Percentiles rank a stretch among this genome's conserved stretches.
phyloP scores from a whole-genome alignment of 1,284 basidiomycete genomes.

The Polyporus tsugae region DNA sequence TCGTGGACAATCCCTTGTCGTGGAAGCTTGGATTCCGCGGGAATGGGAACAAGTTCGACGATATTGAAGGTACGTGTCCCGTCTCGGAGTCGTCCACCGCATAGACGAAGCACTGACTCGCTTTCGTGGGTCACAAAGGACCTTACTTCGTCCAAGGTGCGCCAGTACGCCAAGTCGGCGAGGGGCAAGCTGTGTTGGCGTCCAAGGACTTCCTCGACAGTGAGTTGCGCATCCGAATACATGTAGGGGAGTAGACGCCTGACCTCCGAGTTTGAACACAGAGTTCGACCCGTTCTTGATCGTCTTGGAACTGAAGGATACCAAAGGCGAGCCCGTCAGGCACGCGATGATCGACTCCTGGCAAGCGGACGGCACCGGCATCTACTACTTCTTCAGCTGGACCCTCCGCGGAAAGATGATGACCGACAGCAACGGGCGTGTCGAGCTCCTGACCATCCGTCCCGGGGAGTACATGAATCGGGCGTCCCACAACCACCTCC shows the following conservation, averaged over 20 bases:
- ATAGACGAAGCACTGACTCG: neutral
- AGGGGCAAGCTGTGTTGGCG: conserved; percentile 40
- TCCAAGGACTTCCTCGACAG: conserved; percentile 34
- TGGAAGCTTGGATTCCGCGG: conserved; percentile 11
- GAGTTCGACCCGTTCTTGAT: conserved; percentile 37
- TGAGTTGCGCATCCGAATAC: conserved; percentile 20
- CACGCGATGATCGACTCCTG: conserved; percentile 39
- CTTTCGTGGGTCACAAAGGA: conserved; percentile 25
- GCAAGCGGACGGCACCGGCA: conserved; percentile 39
- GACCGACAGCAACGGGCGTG: conserved; percentile 38
- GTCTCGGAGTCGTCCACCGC: neutral
- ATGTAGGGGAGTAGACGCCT: neutral
- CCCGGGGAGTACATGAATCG: conserved; percentile 38
- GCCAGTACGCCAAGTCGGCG: conserved; percentile 36
- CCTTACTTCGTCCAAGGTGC: conserved; percentile 39
- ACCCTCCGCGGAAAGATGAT: conserved; percentile 38
- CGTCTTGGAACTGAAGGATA: conserved; percentile 33
- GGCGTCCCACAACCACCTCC: conserved; percentile 38
- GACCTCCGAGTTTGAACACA: conserved; percentile 7
- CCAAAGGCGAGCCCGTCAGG: conserved; percentile 38
- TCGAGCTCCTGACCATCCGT: conserved; percentile 39
- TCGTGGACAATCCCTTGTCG: conserved; percentile 17
- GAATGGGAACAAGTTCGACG: neutral
- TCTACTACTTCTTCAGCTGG: conserved; percentile 38
- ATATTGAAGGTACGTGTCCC: conserved; percentile 11